A percentile compares a stretch with the other conserved stretches of the same genome.
phyloP scores from a whole-genome alignment of 768 basidiomycete genomes.

The Mycena latifolia region DNA sequence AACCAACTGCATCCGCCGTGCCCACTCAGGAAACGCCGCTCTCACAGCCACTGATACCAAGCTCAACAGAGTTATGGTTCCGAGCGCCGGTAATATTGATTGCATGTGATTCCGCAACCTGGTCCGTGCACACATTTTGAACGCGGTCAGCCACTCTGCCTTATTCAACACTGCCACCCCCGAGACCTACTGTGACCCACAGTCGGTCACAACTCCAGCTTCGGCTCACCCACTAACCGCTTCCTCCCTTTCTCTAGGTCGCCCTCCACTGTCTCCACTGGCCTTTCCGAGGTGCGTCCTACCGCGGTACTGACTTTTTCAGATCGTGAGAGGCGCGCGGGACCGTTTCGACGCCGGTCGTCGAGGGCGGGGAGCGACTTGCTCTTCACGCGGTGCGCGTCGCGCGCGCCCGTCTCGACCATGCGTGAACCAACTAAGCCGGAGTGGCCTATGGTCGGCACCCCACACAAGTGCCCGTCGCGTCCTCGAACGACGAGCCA shows the following conservation, averaged over 20 bases:
- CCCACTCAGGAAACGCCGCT: background rate
- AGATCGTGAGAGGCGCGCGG: slow-evolving; percentile 3
- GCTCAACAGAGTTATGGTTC: background rate
- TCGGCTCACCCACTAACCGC: too few relatives aligned
- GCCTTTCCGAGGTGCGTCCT: background rate
- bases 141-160: background rate
- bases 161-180: too few relatives aligned
- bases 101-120: background rate
- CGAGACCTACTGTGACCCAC: background rate
- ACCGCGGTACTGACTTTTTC: background rate
- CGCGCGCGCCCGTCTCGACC: background rate
- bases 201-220: background rate
- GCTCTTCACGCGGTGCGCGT: background rate
- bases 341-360: background rate
- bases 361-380: slow-evolving; percentile 1
- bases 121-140: background rate
- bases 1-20: background rate
- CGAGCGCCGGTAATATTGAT: background rate
- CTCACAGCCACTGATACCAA: background rate
- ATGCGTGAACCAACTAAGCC: background rate
- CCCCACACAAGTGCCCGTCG: background rate
- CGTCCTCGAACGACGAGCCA: slow-evolving; percentile 4
- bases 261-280: too few relatives aligned
- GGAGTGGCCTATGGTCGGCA: background rate
- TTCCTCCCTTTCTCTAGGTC: background rate